Base-by-base conservation (phyloP, 305 asterid species). In the Rubia tinctorum region DNA sequence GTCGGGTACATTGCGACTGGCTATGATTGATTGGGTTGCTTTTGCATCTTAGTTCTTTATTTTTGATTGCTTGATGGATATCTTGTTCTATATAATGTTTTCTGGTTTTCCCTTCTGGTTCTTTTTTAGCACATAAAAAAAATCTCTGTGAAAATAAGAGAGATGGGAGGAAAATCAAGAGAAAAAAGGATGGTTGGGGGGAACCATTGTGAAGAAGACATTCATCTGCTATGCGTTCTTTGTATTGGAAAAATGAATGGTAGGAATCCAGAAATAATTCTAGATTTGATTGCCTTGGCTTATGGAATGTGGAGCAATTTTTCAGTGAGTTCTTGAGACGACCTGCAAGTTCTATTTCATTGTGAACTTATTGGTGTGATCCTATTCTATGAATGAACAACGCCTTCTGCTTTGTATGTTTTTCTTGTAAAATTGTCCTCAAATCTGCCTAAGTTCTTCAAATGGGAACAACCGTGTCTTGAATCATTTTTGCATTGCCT, bases 21-120 rank as follows among this genome's bases (percentile, higher is more conserved):
- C 68, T 75, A 69, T 23, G 77, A 55, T 76, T 73, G 73, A 81
- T 76, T 72, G 77, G 77, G 78, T 80, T 71, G 71, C 79, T 82
- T 81, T 79, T 34, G 82, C 74, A 75, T 84, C 80, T 80, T 75
- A 76, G 82, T 73, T 75, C 76, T 71, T 63, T 77, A 71, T 84
- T 66, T 81, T 67, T 83, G 77, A 74, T 81, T 76, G 83, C 71
- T 79, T 76, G 78, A 72, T 76, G 84, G 64, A 76, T 75, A 62
- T 79, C 79, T 59, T 51, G 74, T 84, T 79, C 72, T 43, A 43
- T 10, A 53, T n/a, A 64, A 82, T 74, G 66, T 75, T 8, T 59
- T 17, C 63, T 72, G 69, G 43, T 70, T 62, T 70, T 58, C 44
- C 72, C 56, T 44, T 79, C 79, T 60, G 70, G 66, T 71, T 49